Evolutionary conservation across 75 land plant genomes (phyloP), one percentile per base, ranked within the genome.

Genomic region (Picea sitchensis): DNA sequence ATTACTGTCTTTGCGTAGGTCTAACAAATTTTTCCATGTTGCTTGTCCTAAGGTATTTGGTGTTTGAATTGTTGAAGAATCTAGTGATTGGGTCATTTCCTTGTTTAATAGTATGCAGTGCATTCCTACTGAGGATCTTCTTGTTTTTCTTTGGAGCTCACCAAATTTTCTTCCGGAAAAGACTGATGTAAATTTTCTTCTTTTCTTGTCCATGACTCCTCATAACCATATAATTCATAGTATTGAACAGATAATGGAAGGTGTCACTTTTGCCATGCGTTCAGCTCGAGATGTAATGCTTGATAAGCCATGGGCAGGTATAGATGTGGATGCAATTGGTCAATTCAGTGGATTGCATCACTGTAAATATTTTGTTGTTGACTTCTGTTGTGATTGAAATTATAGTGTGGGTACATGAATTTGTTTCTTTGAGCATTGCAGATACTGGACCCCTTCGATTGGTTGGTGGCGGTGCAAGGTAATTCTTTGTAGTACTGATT

Each of bases 401-500:
- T 56, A 23, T 56, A n/a, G 4, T 54, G 57, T n/a, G n/a, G 32
- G 75, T 36, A 38, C 13, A 69, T 14, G 44, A 3, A 41, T 72
- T 72, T 38, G 18, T 47, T 21, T 54, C 14, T 73, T 72, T 72
- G 11, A 65, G 3, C 18, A 61, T 61, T 62, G 77, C 61, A 78
- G 74, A 71, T 62, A 13, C 26, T 34, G 58, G 71, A 76, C 82
- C 86, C 36, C 75, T 86, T 57, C 82, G 86, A 20, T 59, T 86
- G 73, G 88, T 86, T 68, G 88, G 88, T 80, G 88, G 88, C 58
- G 88, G 88, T 36, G 88, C 88, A 57, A 86, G 85, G 84, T 84
- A 18, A 15, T 60, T 31, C 13, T 47, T 60, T 17, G 51, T 6
- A 6, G 51, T 0, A 47, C 6, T 47, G 51, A 47, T 5, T 47